These are phyloP conservation scores for Emmonsia crescens DNA, from an alignment of 2,329 filamentous ascomycete genomes.

Conservation along the genomic window DNA sequence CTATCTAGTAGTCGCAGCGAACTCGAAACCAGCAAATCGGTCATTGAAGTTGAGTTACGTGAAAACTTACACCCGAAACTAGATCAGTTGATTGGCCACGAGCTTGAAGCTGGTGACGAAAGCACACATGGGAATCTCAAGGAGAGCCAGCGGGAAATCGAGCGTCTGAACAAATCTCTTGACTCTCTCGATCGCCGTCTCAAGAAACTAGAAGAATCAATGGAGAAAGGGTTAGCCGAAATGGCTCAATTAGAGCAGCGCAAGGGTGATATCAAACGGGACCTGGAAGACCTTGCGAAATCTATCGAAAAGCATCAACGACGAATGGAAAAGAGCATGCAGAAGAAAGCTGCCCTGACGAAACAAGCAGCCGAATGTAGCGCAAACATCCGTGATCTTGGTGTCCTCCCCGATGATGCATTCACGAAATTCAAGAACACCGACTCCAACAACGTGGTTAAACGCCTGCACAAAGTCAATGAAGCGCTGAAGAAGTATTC, in stretches of 20 bases:
- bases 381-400: constrained; percentile 83
- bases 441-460: constrained; percentile 61
- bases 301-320: constrained; percentile 80
- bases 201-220: constrained; percentile 60
- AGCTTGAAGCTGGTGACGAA: constrained; percentile 54
- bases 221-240: constrained; percentile 48
- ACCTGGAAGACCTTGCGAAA: constrained; percentile 63
- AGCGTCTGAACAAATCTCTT: constrained; percentile 61
- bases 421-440: constrained; percentile 83
- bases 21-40: constrained; percentile 67
- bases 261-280: constrained; percentile 54
- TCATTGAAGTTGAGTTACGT: constrained; percentile 76
- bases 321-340: constrained; percentile 81
- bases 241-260: constrained; percentile 50
- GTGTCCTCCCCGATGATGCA: constrained; percentile 85
- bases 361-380: constrained; percentile 69
- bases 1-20: constrained; percentile 63
- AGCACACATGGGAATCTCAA: constrained; percentile 54
- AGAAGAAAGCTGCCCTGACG: constrained; percentile 70
- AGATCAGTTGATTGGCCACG: constrained; percentile 70
- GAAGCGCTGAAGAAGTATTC: constrained; percentile 92
- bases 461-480: constrained; percentile 78
- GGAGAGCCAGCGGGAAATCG: constrained; percentile 70
- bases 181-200: constrained; percentile 58
- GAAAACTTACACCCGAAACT: constrained; percentile 80